These are phyloP conservation scores for Elymus sibiricus DNA, from an alignment of 176 grass and related monocot genomes.

Conservation along the genomic window DNA sequence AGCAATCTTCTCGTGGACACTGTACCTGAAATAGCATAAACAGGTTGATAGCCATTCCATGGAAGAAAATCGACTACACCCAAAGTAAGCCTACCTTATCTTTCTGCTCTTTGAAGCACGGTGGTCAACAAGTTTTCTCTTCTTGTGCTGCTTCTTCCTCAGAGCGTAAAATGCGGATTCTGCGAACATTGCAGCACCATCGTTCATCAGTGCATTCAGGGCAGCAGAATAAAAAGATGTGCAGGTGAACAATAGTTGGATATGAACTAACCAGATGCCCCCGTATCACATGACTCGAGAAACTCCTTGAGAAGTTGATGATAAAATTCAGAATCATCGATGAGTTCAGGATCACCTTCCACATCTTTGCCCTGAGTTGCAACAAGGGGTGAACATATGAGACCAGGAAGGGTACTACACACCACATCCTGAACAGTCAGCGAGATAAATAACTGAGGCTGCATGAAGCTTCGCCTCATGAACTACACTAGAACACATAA, in stretches of 20 bases:
- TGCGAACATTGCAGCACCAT: constrained; percentile 31
- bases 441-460: not conserved
- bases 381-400: constrained; percentile 14
- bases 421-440: not conserved
- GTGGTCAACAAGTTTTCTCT: constrained; percentile 66
- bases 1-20: constrained; percentile 81
- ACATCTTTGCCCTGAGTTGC: constrained; percentile 31
- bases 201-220: not conserved
- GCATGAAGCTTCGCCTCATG: not conserved
- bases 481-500: not conserved
- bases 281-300: constrained; percentile 62
- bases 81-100: constrained; percentile 48
- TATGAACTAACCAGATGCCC: constrained; percentile 55
- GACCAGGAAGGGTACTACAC: not conserved
- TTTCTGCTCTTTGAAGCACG: constrained; percentile 90
- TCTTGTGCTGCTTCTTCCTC: constrained; percentile 70
- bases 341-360: constrained; percentile 69
- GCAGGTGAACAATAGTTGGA: not conserved
- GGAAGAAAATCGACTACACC: not conserved
- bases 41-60: not conserved
- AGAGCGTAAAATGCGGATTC: constrained; percentile 62
- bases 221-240: not conserved
- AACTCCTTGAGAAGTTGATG: constrained; percentile 92
- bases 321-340: constrained; percentile 92
- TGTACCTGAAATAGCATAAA: constrained; percentile 41